Conservation (phyloP, 192 early-diverging fungal species). For the Hyaloraphidium curvatum region DNA sequence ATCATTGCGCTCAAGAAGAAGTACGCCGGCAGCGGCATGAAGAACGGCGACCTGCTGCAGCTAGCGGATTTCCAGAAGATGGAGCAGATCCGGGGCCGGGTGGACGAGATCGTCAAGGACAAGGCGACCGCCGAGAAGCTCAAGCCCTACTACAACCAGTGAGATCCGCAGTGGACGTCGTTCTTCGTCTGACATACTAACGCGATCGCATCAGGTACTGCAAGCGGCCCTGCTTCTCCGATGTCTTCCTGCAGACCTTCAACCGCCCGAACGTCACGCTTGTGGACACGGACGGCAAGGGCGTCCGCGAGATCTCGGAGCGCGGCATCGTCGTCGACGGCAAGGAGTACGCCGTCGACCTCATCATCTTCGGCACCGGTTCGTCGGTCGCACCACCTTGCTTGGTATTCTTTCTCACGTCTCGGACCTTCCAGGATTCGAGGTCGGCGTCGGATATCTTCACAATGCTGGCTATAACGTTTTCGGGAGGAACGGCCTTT, state of each 20-base stretch:
- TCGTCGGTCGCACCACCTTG: too few species aligned
- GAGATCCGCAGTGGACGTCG: neutral
- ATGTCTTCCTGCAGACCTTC: neutral
- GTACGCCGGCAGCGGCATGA: neutral
- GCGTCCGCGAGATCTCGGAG: neutral
- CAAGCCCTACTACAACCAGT: conserved; percentile 1
- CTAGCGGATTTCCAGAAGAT: conserved; percentile 2
- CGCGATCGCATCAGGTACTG: neutral
- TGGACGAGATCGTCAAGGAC: conserved; percentile 2
- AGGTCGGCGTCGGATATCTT: neutral
- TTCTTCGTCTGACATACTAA: neutral
- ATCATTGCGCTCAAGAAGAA: neutral
- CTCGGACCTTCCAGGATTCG: too few species aligned
- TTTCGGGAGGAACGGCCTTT: neutral
- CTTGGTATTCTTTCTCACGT: too few species aligned
- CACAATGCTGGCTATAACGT: neutral
- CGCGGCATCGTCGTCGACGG: neutral
- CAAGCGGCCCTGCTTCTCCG: neutral
- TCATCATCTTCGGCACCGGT: conserved; percentile 1
- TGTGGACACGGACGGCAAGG: conserved; percentile 1
- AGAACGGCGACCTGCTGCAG: neutral
- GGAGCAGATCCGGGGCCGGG: neutral
- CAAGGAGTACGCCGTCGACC: neutral
- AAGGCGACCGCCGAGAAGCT: neutral
- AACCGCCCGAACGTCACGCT: conserved; percentile 3